Percentiles rank a stretch among this genome's conserved stretches.
phyloP scores from a whole-genome alignment of 495 filamentous ascomycete species.

The Annulohypoxylon moriforme region DNA sequence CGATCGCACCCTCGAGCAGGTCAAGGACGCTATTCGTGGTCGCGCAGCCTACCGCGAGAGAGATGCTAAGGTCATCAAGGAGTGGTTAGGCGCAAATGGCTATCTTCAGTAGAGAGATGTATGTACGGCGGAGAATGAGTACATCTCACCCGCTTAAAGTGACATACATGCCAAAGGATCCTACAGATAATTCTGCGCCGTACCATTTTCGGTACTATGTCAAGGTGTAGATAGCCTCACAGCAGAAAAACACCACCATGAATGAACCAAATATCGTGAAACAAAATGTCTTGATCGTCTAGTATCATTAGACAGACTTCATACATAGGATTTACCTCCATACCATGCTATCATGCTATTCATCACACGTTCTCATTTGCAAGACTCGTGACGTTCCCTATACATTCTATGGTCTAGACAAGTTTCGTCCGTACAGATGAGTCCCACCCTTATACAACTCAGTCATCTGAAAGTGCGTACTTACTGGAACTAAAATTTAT shows the following conservation, averaged over 20 bases:
- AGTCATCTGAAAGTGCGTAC: too few species aligned
- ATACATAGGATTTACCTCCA: background rate
- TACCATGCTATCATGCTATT: background rate
- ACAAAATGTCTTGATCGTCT: background rate
- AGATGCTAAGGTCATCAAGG: constrained; percentile 72
- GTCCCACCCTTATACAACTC: background rate
- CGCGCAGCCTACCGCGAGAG: constrained; percentile 81
- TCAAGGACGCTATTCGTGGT: constrained; percentile 80
- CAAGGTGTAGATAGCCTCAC: background rate
- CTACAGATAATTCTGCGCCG: background rate
- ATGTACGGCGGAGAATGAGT: background rate
- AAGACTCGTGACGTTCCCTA: too few species aligned
- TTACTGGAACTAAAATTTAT: background rate
- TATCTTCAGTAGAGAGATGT: constrained; percentile 56
- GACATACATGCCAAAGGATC: background rate
- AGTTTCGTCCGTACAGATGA: background rate
- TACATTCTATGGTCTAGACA: background rate
- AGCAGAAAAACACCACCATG: background rate
- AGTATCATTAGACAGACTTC: background rate
- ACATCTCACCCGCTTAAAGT: background rate
- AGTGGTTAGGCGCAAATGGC: constrained; percentile 75
- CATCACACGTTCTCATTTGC: background rate
- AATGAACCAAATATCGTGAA: background rate
- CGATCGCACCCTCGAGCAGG: constrained; percentile 80
- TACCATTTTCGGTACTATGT: background rate